Conservation (phyloP, 768 basidiomycete species). For the Russula virescens region DNA sequence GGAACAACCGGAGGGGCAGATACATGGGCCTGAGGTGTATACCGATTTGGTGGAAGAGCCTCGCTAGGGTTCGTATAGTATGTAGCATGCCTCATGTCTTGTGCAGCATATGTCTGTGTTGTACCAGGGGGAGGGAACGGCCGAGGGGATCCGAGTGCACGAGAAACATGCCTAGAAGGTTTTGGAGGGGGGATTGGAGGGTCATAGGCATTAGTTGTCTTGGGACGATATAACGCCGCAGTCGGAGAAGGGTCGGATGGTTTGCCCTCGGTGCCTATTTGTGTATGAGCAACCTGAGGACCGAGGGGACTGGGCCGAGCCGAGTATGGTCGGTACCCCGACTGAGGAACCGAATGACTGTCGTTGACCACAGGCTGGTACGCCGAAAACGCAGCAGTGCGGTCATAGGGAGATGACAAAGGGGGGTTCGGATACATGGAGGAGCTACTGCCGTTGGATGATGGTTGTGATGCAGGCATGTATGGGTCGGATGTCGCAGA, state of each 20-base stretch:
- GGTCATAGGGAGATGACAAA: conserved; percentile 11
- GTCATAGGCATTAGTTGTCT: conserved; percentile 31
- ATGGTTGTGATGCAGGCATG: background rate
- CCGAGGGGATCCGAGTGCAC: conserved; percentile 1
- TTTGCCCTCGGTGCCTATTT: conserved; percentile 1
- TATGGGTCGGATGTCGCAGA: conserved; percentile 3
- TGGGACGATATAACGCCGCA: conserved; percentile 26
- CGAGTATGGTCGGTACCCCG: conserved; percentile 21
- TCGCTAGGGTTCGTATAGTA: conserved; percentile 6
- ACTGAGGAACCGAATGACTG: conserved; percentile 21
- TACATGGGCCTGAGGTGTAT: background rate
- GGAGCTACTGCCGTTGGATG: conserved; percentile 1
- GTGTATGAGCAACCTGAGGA: background rate
- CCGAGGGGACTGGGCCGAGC: conserved; percentile 22
- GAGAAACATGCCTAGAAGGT: conserved; percentile 10
- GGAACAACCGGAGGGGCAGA: background rate
- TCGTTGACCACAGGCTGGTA: conserved; percentile 25
- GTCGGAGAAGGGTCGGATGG: conserved; percentile 6
- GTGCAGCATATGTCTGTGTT: conserved; percentile 1
- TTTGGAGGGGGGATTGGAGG: conserved; percentile 30
- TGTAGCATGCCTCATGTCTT: conserved; percentile 1
- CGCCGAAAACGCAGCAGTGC: conserved; percentile 28
- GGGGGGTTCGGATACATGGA: conserved; percentile 12
- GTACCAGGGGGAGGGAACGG: conserved; percentile 13
- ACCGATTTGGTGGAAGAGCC: background rate